phyloP scores from a whole-genome alignment of 1,284 basidiomycete species.

The Melampsora occidentalis region DNA sequence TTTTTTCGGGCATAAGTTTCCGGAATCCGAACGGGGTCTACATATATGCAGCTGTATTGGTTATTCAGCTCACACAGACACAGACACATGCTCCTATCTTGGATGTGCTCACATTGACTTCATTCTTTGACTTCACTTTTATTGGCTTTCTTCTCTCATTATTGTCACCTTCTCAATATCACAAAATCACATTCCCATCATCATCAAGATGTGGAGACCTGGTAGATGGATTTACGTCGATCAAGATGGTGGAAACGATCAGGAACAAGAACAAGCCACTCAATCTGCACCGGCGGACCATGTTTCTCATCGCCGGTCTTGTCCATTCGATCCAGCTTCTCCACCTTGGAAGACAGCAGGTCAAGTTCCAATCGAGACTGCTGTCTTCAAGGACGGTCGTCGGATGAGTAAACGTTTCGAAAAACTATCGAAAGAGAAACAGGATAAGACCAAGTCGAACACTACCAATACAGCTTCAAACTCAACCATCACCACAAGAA shows the following conservation, averaged over 20 bases:
- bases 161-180: neutral
- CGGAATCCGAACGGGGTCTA: too few species aligned
- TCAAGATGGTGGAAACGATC: neutral
- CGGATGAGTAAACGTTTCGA: constrained; percentile 29
- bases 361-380: constrained; percentile 30
- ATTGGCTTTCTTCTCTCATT: neutral
- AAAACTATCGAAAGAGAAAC: constrained; percentile 7
- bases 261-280: neutral
- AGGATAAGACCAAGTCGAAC: neutral
- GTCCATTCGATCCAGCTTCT: constrained; percentile 13
- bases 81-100: too few species aligned
- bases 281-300: constrained; percentile 15
- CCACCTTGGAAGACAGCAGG: constrained; percentile 37
- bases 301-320: neutral
- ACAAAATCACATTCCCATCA: neutral
- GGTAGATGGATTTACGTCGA: constrained; percentile 39
- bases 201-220: constrained; percentile 33
- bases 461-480: too few species aligned
- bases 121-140: neutral
- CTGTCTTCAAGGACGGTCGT: constrained; percentile 36
- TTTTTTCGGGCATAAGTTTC: too few species aligned
- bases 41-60: too few species aligned
- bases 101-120: neutral
- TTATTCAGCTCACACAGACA: neutral
- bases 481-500: neutral